phyloP scores from a whole-genome alignment of 2,329 filamentous ascomycete genomes.

The Trichoderma asperellum region DNA sequence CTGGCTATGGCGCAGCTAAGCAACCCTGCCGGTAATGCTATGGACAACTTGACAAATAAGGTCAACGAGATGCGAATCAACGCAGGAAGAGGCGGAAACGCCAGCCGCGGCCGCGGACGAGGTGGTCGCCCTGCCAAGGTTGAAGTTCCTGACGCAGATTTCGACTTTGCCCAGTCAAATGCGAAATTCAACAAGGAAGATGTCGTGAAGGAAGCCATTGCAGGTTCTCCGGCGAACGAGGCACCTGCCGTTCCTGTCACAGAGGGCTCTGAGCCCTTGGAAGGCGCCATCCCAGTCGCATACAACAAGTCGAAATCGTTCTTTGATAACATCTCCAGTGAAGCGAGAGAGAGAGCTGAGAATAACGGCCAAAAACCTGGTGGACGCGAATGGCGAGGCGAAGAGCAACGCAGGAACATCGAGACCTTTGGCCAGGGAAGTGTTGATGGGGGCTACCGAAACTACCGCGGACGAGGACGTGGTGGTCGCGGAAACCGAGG shows the following conservation, averaged over 20 bases:
- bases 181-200: constrained; percentile 55
- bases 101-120: constrained; percentile 56
- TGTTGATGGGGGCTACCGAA: constrained; percentile 79
- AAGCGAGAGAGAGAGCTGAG: constrained; percentile 85
- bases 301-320: constrained; percentile 93
- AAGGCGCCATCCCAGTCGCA: constrained; percentile 48
- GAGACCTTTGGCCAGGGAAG: constrained; percentile 98
- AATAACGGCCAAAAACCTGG: constrained; percentile 69
- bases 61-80: constrained; percentile 77
- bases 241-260: constrained; percentile 46
- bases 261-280: constrained; percentile 46
- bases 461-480: constrained; percentile 78
- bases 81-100: constrained; percentile 53
- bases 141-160: constrained; percentile 88
- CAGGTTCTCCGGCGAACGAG: constrained; percentile 69
- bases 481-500: constrained; percentile 57
- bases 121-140: constrained; percentile 64
- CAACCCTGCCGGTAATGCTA: constrained; percentile 50
- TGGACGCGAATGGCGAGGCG: constrained; percentile 84
- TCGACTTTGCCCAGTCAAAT: constrained; percentile 74
- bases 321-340: constrained; percentile 98
- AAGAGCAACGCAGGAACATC: constrained; percentile 94
- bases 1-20: constrained; percentile 76
- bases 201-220: constrained; percentile 84
- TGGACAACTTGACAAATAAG: constrained; percentile 75